A percentile compares a stretch with the other conserved stretches of the same genome.
These are phyloP conservation scores for Apiospora arundinis DNA, from an alignment of 2,329 filamentous ascomycete genomes.

Conservation along the genomic window DNA sequence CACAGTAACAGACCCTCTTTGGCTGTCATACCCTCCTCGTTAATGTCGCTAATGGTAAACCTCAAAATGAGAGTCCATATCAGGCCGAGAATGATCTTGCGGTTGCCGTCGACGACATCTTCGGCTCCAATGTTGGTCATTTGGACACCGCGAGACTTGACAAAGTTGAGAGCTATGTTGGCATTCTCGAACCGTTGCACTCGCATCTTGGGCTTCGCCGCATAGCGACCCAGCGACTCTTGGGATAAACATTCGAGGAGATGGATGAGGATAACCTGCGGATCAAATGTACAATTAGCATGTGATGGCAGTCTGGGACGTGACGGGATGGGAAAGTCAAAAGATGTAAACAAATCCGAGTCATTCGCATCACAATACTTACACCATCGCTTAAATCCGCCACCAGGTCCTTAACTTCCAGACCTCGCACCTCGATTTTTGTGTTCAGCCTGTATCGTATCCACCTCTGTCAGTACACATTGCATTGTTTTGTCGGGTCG, in stretches of 20 bases:
- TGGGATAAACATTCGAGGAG: conserved; percentile 94
- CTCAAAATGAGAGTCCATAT: conserved; percentile 98
- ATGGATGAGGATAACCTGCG: conserved; percentile 90
- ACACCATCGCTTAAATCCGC: conserved; percentile 92
- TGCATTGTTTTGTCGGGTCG: too few relatives aligned
- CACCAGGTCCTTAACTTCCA: conserved; percentile 87
- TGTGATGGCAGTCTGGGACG: conserved; percentile 9
- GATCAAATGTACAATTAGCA: conserved; percentile 24
- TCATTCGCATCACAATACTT: conserved; percentile 47
- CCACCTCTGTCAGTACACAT: background rate
- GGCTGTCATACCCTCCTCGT: conserved; percentile 95
- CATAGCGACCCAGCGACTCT: conserved; percentile 95
- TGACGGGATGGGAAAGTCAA: background rate
- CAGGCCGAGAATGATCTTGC: conserved; percentile 94
- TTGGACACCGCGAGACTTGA: conserved; percentile 88
- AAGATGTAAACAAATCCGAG: conserved; percentile 5
- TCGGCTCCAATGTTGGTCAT: conserved; percentile 99
- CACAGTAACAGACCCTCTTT: conserved; percentile 94
- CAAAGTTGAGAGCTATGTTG: conserved; percentile 92
- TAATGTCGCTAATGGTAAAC: conserved; percentile 99
- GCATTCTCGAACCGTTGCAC: conserved; percentile 99
- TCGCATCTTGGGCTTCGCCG: conserved; percentile 91
- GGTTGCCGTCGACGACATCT: conserved; percentile 96
- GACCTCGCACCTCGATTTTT: conserved; percentile 79
- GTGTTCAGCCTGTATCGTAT: conserved; percentile 81